A percentile compares a stretch with the other conserved stretches of the same genome.
These are phyloP conservation scores for Aphanomyces astaci DNA, from an alignment of 352 stramenopile species.

Conservation along the genomic window DNA sequence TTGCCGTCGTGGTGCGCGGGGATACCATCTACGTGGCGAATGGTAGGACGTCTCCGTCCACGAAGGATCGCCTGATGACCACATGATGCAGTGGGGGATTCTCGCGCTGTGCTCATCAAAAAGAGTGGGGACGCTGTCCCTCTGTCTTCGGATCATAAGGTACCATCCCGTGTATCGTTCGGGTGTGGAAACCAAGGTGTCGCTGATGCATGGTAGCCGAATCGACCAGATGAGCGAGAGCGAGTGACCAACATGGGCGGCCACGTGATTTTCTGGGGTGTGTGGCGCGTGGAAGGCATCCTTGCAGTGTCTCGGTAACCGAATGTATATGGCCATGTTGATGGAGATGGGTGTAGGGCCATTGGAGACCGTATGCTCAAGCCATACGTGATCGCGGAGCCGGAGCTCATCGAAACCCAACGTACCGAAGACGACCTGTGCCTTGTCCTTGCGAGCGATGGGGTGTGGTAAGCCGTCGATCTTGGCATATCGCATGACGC, in stretches of 20 bases:
- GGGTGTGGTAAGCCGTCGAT: constrained; percentile 50
- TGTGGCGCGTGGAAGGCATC: constrained; percentile 91
- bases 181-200: neutral
- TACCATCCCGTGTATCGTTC: neutral
- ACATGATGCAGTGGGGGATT: constrained; percentile 54
- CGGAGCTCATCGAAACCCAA: constrained; percentile 70
- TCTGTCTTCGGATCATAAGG: constrained; percentile 85
- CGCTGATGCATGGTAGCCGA: constrained; percentile 36
- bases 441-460: constrained; percentile 85
- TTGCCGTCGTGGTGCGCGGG: constrained; percentile 68
- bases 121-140: constrained; percentile 56
- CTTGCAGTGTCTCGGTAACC: constrained; percentile 84
- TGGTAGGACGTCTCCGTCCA: constrained; percentile 22
- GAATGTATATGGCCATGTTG: too few species aligned
- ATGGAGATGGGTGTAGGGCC: constrained; percentile 27
- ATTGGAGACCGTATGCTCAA: constrained; percentile 91
- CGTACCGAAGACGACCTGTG: constrained; percentile 64
- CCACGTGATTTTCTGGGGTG: constrained; percentile 85
- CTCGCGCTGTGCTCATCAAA: constrained; percentile 82
- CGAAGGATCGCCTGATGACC: neutral
- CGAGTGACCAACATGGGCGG: constrained; percentile 84
- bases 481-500: neutral
- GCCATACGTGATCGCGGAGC: constrained; percentile 86
- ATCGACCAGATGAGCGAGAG: constrained; percentile 82
- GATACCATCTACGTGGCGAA: constrained; percentile 84